Percentiles rank a stretch among this genome's conserved stretches.
phyloP scores from a whole-genome alignment of 2,329 filamentous ascomycete species.

The Diaporthe vaccinii region DNA sequence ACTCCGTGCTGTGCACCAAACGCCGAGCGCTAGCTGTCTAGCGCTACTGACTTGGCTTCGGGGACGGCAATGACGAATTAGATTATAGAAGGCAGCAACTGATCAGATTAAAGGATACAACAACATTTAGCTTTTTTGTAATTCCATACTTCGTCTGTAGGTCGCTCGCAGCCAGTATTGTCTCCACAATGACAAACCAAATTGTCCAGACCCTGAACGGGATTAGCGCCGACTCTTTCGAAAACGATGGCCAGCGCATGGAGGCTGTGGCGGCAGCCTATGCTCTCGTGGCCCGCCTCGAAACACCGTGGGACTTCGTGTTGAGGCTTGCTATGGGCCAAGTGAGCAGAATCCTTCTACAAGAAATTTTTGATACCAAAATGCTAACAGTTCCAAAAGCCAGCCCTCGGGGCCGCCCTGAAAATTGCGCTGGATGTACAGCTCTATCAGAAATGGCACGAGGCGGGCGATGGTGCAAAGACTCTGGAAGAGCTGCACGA shows the following conservation, averaged over 20 bases:
- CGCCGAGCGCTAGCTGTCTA: constrained; percentile 1
- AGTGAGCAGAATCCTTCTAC: neutral
- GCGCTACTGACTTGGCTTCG: neutral
- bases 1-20: constrained; percentile 14
- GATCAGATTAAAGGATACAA: neutral
- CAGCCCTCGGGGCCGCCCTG: constrained; percentile 43
- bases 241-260: constrained; percentile 17
- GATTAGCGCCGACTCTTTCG: constrained; percentile 20
- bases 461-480: constrained; percentile 39
- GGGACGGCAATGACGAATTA: neutral
- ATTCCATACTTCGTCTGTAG: neutral
- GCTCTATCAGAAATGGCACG: constrained; percentile 45
- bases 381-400: constrained; percentile 31
- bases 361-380: neutral
- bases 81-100: neutral
- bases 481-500: constrained; percentile 37
- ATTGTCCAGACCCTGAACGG: constrained; percentile 26
- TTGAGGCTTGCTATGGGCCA: constrained; percentile 27
- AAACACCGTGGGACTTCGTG: constrained; percentile 24
- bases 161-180: neutral
- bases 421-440: constrained; percentile 43
- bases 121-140: neutral
- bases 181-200: constrained; percentile 12
- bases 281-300: constrained; percentile 26
- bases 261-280: constrained; percentile 24